Percentiles rank a stretch among this genome's conserved stretches.
These are phyloP conservation scores for Knoxdaviesia capensis DNA, from an alignment of 2,329 filamentous ascomycete species.

Conservation along the genomic window DNA sequence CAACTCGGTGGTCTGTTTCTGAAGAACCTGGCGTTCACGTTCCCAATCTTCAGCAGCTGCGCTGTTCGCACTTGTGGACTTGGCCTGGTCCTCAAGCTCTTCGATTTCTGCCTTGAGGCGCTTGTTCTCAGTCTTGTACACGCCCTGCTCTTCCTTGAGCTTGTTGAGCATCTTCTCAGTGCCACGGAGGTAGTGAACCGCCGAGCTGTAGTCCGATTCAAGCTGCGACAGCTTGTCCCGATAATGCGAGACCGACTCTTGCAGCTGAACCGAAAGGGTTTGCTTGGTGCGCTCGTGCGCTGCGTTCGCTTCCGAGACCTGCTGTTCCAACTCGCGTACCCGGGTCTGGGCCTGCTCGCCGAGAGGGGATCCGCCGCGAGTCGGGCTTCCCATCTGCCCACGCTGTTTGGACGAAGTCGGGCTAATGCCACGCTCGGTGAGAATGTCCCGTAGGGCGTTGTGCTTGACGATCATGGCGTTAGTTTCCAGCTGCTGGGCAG, in stretches of 20 bases:
- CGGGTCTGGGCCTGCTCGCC: slow-evolving; percentile 50
- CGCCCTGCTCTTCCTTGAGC: slow-evolving; percentile 91
- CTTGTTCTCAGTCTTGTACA: slow-evolving; percentile 72
- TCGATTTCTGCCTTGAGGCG: slow-evolving; percentile 70
- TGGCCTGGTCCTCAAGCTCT: slow-evolving; percentile 34
- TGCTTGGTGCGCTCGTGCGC: slow-evolving; percentile 73
- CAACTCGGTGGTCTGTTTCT: slow-evolving; percentile 46
- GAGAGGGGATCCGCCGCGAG: slow-evolving; percentile 47
- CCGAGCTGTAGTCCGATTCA: slow-evolving; percentile 93
- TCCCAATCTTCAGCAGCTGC: slow-evolving; percentile 47
- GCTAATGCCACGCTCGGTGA: slow-evolving; percentile 75
- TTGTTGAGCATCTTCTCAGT: slow-evolving; percentile 98
- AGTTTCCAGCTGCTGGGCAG: slow-evolving; percentile 77
- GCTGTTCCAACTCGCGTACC: slow-evolving; percentile 69
- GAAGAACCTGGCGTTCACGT: slow-evolving; percentile 45
- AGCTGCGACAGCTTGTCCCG: slow-evolving; percentile 85
- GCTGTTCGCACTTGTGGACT: slow-evolving; percentile 13
- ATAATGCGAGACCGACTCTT: slow-evolving; percentile 76
- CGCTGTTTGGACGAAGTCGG: slow-evolving; percentile 43
- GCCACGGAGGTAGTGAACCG: slow-evolving; percentile 93
- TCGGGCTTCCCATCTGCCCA: slow-evolving; percentile 43
- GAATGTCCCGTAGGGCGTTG: slow-evolving; percentile 77
- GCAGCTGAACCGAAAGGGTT: slow-evolving; percentile 56
- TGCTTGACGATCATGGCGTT: slow-evolving; percentile 87
- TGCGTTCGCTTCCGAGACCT: slow-evolving; percentile 56